phyloP scores from a whole-genome alignment of 2,329 filamentous ascomycete genomes.

The Ceratocystis cacaofunesta region DNA sequence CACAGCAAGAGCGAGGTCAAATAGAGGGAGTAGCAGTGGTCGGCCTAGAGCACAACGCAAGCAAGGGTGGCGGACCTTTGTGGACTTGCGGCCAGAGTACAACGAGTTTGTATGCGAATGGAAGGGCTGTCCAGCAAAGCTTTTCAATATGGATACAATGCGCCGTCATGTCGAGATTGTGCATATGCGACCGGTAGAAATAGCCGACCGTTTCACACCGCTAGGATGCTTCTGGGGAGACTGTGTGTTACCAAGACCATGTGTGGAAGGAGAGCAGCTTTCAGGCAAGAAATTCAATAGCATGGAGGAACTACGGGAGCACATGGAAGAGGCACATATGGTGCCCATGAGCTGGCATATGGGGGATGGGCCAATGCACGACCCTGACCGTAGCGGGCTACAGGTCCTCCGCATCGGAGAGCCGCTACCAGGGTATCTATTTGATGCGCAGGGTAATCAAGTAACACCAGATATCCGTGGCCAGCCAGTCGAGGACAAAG shows the following conservation, averaged over 20 bases:
- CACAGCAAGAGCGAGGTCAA: not conserved
- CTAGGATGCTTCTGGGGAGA: constrained; percentile 24
- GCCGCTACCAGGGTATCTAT: constrained; percentile 35
- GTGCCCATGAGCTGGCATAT: constrained; percentile 40
- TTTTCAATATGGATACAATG: constrained; percentile 48
- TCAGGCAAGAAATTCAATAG: constrained; percentile 12
- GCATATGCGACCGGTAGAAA: constrained; percentile 26
- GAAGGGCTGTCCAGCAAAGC: constrained; percentile 41
- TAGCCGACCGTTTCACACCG: not conserved
- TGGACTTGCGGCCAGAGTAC: constrained; percentile 30
- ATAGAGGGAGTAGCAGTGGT: not conserved
- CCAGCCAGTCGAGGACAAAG: constrained; percentile 35
- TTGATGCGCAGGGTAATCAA: constrained; percentile 37
- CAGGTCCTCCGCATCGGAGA: constrained; percentile 18
- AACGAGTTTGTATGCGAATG: constrained; percentile 45
- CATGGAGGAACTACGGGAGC: constrained; percentile 28
- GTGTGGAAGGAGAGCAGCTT: not conserved
- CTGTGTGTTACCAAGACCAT: constrained; percentile 19
- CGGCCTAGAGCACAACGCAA: not conserved
- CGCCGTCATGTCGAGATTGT: constrained; percentile 37
- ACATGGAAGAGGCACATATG: constrained; percentile 41
- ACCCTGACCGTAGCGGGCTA: constrained; percentile 14
- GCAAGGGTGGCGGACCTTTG: constrained; percentile 25
- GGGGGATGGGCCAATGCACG: constrained; percentile 37
- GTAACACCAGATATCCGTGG: constrained; percentile 43